phyloP scores from a whole-genome alignment of 306 rosid genomes.

The Prunus mongolica region DNA sequence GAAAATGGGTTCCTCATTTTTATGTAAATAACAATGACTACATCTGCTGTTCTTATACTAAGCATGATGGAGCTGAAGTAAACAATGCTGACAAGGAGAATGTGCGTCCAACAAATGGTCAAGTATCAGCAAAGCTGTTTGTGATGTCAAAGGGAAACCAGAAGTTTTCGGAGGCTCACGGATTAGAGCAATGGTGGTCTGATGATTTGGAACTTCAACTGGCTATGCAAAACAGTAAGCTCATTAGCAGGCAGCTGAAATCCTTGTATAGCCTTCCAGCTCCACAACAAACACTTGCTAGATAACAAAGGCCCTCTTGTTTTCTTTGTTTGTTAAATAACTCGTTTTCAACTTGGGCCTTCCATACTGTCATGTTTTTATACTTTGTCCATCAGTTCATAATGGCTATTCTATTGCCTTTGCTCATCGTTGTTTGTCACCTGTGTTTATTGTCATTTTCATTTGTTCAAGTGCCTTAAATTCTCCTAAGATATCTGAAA shows the following conservation, averaged over 20 bases:
- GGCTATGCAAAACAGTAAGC: constrained; percentile 72
- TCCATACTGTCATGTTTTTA: not conserved
- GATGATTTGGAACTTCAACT: constrained; percentile 78
- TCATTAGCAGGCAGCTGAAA: constrained; percentile 77
- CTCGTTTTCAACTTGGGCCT: constrained; percentile 11
- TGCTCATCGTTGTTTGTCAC: not conserved
- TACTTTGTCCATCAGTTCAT: not conserved
- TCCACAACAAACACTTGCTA: constrained; percentile 27
- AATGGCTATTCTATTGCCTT: not conserved
- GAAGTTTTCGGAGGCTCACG: constrained; percentile 92
- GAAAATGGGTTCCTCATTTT: constrained; percentile 83
- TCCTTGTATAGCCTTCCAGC: constrained; percentile 59
- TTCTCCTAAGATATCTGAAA: not conserved
- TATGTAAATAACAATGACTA: constrained; percentile 89
- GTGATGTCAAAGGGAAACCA: constrained; percentile 89
- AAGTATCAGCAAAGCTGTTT: constrained; percentile 67
- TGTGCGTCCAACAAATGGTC: constrained; percentile 39
- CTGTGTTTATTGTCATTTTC: not conserved
- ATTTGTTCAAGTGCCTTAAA: not conserved
- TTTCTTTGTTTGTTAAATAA: constrained; percentile 4
- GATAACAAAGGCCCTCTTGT: constrained; percentile 8
- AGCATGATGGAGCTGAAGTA: constrained; percentile 41
- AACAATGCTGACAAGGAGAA: constrained; percentile 47
- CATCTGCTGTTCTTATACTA: constrained; percentile 77
- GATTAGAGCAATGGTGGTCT: constrained; percentile 97